These are phyloP conservation scores for Teratosphaeria epicoccoides DNA, from an alignment of 2,329 filamentous ascomycete genomes.

Conservation along the genomic window DNA sequence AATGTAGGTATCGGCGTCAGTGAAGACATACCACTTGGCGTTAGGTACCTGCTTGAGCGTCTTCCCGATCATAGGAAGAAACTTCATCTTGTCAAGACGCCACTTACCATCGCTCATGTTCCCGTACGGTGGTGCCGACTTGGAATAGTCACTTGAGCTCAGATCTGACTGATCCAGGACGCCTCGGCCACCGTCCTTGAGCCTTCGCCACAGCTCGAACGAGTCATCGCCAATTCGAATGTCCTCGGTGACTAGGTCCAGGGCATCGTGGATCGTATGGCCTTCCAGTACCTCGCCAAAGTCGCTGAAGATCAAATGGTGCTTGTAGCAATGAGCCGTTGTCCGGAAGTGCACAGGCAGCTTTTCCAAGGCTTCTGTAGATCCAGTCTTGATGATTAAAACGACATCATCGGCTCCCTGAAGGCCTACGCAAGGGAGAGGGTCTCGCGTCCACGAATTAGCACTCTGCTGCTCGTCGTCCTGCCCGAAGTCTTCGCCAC, in stretches of 20 bases:
- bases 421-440: neutral
- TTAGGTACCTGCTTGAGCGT: slow-evolving; percentile 29
- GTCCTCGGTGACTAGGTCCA: slow-evolving; percentile 17
- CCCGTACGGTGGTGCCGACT: neutral
- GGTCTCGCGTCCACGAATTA: neutral
- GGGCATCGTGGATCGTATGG: slow-evolving; percentile 21
- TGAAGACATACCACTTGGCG: slow-evolving; percentile 47
- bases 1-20: slow-evolving; percentile 47
- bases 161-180: slow-evolving; percentile 17
- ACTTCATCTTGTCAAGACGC: slow-evolving; percentile 31
- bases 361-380: slow-evolving; percentile 45
- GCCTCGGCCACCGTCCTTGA: slow-evolving; percentile 18
- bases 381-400: slow-evolving; percentile 34
- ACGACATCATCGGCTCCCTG: neutral
- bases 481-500: neutral
- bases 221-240: slow-evolving; percentile 19
- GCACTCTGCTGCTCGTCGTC: neutral
- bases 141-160: slow-evolving; percentile 8
- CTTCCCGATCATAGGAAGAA: slow-evolving; percentile 26
- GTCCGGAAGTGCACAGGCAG: slow-evolving; percentile 44
- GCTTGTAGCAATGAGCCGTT: slow-evolving; percentile 44
- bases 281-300: slow-evolving; percentile 43
- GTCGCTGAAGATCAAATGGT: slow-evolving; percentile 50
- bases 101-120: slow-evolving; percentile 11
- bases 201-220: slow-evolving; percentile 25